These are phyloP conservation scores for Lithohypha guttulata DNA, from an alignment of 2,329 filamentous ascomycete species.

Conservation along the genomic window DNA sequence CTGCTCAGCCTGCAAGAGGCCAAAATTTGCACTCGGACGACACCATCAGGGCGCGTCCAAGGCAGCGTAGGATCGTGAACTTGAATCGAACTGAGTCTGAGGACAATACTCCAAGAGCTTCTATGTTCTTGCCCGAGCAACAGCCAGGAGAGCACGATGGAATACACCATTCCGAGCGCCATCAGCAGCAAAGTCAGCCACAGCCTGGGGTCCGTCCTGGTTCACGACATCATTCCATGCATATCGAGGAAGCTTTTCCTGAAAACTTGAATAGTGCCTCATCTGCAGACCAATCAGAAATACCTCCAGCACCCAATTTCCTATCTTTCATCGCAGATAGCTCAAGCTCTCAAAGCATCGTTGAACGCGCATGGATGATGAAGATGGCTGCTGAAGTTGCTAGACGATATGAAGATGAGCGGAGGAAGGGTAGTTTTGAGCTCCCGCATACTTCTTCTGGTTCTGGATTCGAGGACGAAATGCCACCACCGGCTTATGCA, in stretches of 20 bases:
- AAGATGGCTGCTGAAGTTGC: slow-evolving; percentile 90
- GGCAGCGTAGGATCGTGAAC: slow-evolving; percentile 10
- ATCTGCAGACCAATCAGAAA: slow-evolving; percentile 13
- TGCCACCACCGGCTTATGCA: slow-evolving; percentile 37
- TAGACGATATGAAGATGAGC: slow-evolving; percentile 73
- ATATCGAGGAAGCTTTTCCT: no score
- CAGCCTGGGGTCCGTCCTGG: no score
- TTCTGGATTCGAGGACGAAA: slow-evolving; percentile 25
- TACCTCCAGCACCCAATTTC: slow-evolving; percentile 25
- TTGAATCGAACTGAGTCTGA: slow-evolving; percentile 8
- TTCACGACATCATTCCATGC: no score
- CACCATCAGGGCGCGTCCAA: slow-evolving; percentile 15
- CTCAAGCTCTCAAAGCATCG: slow-evolving; percentile 26
- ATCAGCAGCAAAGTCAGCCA: no score
- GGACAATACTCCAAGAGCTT: slow-evolving; percentile 19
- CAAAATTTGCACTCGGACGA: slow-evolving; percentile 3
- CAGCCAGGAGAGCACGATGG: no score
- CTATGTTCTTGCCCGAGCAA: slow-evolving; percentile 16
- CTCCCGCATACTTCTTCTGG: slow-evolving; percentile 7
- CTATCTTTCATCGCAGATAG: slow-evolving; percentile 29
- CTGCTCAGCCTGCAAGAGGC: no score
- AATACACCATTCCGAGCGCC: no score
- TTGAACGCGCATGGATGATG: slow-evolving; percentile 39
- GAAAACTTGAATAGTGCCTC: no score
- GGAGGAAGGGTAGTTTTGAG: slow-evolving; percentile 31